phyloP scores from a whole-genome alignment of 768 basidiomycete species.

The Tephrocybe rancida region DNA sequence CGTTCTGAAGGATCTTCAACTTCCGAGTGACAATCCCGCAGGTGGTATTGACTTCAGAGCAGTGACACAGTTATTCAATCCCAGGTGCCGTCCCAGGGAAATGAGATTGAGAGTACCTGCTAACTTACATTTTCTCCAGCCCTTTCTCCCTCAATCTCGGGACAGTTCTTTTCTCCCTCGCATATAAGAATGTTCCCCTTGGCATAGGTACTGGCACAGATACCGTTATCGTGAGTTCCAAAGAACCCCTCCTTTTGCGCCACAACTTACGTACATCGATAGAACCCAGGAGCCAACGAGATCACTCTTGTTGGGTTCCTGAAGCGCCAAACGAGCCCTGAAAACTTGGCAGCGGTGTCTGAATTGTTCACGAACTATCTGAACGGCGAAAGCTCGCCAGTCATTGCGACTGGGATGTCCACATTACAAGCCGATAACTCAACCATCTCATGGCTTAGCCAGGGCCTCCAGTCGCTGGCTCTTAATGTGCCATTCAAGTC shows the following conservation, averaged over 20 bases:
- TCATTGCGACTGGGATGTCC: conserved; percentile 61
- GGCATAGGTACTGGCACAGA: conserved; percentile 57
- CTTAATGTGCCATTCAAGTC: conserved; percentile 66
- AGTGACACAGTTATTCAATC: conserved; percentile 55
- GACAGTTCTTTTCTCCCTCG: conserved; percentile 62
- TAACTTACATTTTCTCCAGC: conserved; percentile 29
- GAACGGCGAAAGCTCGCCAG: conserved; percentile 60
- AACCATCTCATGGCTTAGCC: conserved; percentile 66
- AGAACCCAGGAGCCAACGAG: conserved; percentile 57
- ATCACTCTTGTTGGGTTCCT: conserved; percentile 62
- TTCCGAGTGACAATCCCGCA: conserved; percentile 66
- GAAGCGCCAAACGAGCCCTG: conserved; percentile 48
- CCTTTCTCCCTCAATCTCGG: conserved; percentile 74
- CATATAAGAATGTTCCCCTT: conserved; percentile 57
- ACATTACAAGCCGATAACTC: conserved; percentile 59
- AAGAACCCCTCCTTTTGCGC: conserved; percentile 4
- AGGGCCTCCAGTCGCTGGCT: conserved; percentile 57
- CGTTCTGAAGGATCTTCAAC: conserved; percentile 54
- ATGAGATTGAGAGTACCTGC: not conserved
- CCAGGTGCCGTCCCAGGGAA: conserved; percentile 43
- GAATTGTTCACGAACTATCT: conserved; percentile 72
- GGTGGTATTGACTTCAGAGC: conserved; percentile 72
- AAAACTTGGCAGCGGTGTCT: conserved; percentile 52
- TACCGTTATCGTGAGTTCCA: conserved; percentile 50
- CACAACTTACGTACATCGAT: conserved; percentile 3